Base-by-base conservation (phyloP, 768 basidiomycete genomes). In the Phylloporus arenicola region DNA sequence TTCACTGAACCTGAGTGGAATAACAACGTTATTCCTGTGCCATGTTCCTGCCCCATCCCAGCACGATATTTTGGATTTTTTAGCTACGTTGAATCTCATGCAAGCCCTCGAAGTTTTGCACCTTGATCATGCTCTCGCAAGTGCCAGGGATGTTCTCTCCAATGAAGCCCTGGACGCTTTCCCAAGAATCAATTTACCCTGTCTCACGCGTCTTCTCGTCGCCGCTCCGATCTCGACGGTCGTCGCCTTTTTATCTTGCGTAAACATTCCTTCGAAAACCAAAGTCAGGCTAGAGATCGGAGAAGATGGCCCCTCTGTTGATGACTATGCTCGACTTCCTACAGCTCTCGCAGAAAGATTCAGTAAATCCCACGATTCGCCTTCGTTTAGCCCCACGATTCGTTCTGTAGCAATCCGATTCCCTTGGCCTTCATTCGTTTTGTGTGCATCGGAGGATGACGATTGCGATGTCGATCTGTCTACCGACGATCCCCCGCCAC, bases 61-160 rank as follows among this genome's bases (percentile, higher is more conserved):
- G 24, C 24, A 24, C 24, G 24, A 24, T 24, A 24, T 24, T 24
- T 30, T 12, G 2, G 29, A 9, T 12, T 8, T 2, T 8, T 45
- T 72, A 6, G 49, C 60, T 17, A 58, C 58, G 9, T 63, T 77
- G 3, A 43, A 57, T 13, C 50, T 59, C 31, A 72, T 71, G 68
- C 69, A 66, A 6, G 16, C 50, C 33, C 59, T 75, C 5, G 61
- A 61, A 40, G 52, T 55, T 8, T 62, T 76, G 2, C 60, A 66
- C 43, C 60, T 76, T 12, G 58, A 67, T 8, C 29, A 64, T 47
- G 57, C 61, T 9, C 57, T 72, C 6, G 61, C 67, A 2, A 52
- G 29, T 9, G n/a, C 49, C 6, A 3, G 7, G 3, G 16, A 3
- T 3, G 12, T 38, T 42, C 31, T 34, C 27, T 25, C 42, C 6